phyloP scores from a whole-genome alignment of 2,329 filamentous ascomycete genomes.

The Magnaporthiopsis rhizophila region DNA sequence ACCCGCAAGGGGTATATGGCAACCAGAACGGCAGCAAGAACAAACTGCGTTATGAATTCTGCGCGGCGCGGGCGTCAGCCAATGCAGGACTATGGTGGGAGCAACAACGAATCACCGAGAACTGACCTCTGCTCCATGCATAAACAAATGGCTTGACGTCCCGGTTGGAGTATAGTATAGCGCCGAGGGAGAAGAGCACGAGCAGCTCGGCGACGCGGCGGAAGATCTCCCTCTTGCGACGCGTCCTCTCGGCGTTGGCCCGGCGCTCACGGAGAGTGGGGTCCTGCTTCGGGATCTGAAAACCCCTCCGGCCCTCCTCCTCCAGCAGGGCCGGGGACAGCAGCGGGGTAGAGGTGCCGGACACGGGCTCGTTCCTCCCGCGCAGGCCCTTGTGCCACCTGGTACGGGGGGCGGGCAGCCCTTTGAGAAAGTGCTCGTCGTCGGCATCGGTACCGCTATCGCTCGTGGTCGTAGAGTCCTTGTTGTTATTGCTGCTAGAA shows the following conservation, averaged over 20 bases:
- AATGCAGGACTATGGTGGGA: not conserved
- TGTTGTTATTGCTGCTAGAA: slow-evolving; percentile 22
- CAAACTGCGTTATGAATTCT: slow-evolving; percentile 34
- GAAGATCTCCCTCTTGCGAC: slow-evolving; percentile 41
- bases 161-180: slow-evolving; percentile 38
- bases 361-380: slow-evolving; percentile 46
- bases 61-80: slow-evolving; percentile 14
- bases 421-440: slow-evolving; percentile 82
- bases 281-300: slow-evolving; percentile 15
- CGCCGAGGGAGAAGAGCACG: slow-evolving; percentile 41
- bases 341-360: slow-evolving; percentile 47
- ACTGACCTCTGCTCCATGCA: slow-evolving; percentile 41
- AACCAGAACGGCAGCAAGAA: slow-evolving; percentile 32
- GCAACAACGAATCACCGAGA: too few species aligned
- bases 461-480: slow-evolving; percentile 56
- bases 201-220: slow-evolving; percentile 45
- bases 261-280: slow-evolving; percentile 18
- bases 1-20: slow-evolving; percentile 53
- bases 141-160: slow-evolving; percentile 36
- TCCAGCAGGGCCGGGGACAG: slow-evolving; percentile 39
- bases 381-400: slow-evolving; percentile 71
- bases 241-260: slow-evolving; percentile 24
- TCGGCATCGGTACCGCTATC: slow-evolving; percentile 94
- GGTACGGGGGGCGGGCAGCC: slow-evolving; percentile 70
- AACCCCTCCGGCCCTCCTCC: slow-evolving; percentile 23